Evolutionary conservation across 106 monocot species (phyloP), one percentile per base, ranked within the genome.

Genomic region (Hemerocallis citrina): DNA sequence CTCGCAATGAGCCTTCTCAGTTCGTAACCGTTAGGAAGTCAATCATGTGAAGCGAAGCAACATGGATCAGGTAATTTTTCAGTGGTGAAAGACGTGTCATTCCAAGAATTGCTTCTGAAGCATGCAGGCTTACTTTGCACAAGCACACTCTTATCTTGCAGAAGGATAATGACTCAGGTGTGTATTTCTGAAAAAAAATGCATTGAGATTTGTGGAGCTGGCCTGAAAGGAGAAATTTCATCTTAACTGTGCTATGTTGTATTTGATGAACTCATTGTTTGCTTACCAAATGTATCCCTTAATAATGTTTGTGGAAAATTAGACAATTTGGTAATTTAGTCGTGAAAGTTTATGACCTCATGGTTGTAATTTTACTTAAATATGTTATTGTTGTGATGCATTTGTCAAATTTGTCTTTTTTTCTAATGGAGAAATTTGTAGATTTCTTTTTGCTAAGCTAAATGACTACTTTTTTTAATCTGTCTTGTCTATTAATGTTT

Each of bases 171-270:
- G 57, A 28, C 30, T 22, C 50, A 70, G 69, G 75, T 75, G 48
- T 69, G 68, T 66, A 51, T 22, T 57, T 37, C 49, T 42, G 39
- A 46, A 57, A 63, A 43, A 54, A 31, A 46, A 64, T 64, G 37
- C 34, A 27, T 23, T 15, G 31, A 33, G 0, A 12, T 48, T 70
- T 48, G 6, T 42, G 4, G 38, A 24, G 4, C 46, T 45, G 38
- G 5, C 28, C 33, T 27, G 21, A 73, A 65, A 23, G 50, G 36
- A 48, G n/a, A 62, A 24, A 37, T 27, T 43, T 23, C 47, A 28
- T 17, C 32, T 34, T 35, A 14, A 49, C 14, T 33, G 21, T 30
- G 34, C 14, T 9, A 1, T 2, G 31, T 31, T 70, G 22, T 58
- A 38, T 23, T 59, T 48, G 25, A 56, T 64, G 45, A 58, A 25